These are phyloP conservation scores for Plasmodium sp. DNA, from an alignment of 169 alveolate genomes.

Conservation along the genomic window DNA sequence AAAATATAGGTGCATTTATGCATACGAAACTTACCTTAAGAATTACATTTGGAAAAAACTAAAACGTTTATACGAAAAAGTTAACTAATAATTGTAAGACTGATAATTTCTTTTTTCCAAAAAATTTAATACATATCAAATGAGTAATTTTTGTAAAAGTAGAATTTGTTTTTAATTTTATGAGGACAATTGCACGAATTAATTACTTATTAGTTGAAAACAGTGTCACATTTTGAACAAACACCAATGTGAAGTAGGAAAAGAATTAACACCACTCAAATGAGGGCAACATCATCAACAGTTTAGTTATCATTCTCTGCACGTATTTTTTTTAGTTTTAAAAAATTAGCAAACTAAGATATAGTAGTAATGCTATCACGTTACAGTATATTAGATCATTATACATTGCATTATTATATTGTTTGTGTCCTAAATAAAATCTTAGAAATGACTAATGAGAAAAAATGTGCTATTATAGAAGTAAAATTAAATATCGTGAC, in stretches of 20 bases:
- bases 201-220: not conserved
- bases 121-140: not conserved
- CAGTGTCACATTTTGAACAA: not conserved
- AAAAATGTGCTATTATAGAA: not conserved
- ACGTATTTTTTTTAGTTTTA: not conserved
- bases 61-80: not conserved
- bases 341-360: not conserved
- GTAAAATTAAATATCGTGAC: not conserved
- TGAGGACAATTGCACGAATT: not conserved
- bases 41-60: not conserved
- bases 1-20: not conserved
- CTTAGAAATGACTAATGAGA: not conserved
- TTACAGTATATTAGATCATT: not conserved
- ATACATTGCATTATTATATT: not conserved
- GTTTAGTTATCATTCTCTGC: not conserved
- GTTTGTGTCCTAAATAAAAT: not conserved
- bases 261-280: not conserved
- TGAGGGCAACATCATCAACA: not conserved
- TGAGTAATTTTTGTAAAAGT: not conserved
- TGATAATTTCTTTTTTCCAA: not conserved
- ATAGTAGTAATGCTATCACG: not conserved
- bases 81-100: not conserved
- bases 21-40: not conserved
- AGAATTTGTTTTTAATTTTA: not conserved
- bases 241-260: not conserved